These are phyloP conservation scores for Patellaria atrata DNA, from an alignment of 495 filamentous ascomycete species.

Conservation along the genomic window DNA sequence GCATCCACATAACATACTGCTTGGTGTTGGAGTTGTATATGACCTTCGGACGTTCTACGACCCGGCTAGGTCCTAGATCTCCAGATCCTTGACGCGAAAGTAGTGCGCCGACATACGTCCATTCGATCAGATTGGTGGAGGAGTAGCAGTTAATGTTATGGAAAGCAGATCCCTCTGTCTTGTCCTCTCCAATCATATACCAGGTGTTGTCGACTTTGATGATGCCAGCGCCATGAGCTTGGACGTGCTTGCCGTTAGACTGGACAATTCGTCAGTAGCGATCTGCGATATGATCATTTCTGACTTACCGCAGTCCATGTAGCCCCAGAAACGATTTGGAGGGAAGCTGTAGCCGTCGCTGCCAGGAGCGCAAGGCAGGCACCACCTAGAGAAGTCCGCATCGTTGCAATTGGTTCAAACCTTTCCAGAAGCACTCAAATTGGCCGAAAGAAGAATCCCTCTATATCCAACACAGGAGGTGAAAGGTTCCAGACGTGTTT, in stretches of 20 bases:
- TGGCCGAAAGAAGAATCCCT: too few species aligned
- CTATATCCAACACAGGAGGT: too few species aligned
- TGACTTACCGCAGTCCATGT: slow-evolving; percentile 17
- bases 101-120: slow-evolving; percentile 43
- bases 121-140: slow-evolving; percentile 44
- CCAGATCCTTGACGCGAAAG: slow-evolving; percentile 36
- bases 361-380: slow-evolving; percentile 1
- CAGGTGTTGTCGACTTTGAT: slow-evolving; percentile 40
- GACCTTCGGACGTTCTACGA: slow-evolving; percentile 54
- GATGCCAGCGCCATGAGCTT: slow-evolving; percentile 41
- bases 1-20: slow-evolving; percentile 49
- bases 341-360: slow-evolving; percentile 3
- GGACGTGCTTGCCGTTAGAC: slow-evolving; percentile 36
- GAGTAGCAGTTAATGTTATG: slow-evolving; percentile 46
- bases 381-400: too few species aligned
- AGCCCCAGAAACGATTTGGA: slow-evolving; percentile 17
- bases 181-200: slow-evolving; percentile 55
- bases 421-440: too few species aligned
- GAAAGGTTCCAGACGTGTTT: too few species aligned
- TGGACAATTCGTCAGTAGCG: background rate
- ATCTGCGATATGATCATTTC: background rate
- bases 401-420: too few species aligned
- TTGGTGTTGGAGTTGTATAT: slow-evolving; percentile 40
- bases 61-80: slow-evolving; percentile 45
- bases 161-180: slow-evolving; percentile 42